Conservation (phyloP, 2,329 filamentous ascomycete species). For the Exserohilum turcica region DNA sequence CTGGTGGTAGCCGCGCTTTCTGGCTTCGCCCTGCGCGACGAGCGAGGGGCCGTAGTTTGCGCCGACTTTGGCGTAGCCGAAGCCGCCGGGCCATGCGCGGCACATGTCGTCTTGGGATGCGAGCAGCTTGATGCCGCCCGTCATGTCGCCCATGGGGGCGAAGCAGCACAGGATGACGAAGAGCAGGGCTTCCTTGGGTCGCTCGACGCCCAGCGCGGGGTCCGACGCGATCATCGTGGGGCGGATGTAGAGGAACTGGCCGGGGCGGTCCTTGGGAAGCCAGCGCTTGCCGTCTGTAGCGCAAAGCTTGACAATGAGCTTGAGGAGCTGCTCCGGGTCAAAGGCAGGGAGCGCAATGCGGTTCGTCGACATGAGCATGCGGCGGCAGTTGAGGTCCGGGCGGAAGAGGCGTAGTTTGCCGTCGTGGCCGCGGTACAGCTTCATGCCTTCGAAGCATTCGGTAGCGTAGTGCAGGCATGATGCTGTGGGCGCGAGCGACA, state of each 20-base stretch:
- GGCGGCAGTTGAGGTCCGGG: constrained; percentile 71
- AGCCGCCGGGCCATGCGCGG: constrained; percentile 90
- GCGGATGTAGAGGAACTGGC: constrained; percentile 80
- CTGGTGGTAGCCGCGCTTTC: constrained; percentile 77
- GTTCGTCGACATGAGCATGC: constrained; percentile 60
- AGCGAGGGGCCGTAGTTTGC: constrained; percentile 91
- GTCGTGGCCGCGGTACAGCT: constrained; percentile 71
- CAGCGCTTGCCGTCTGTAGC: constrained; percentile 76
- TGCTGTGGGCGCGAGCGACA: constrained; percentile 79
- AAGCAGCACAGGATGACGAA: constrained; percentile 71
- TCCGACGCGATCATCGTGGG: constrained; percentile 87
- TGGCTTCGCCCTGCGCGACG: constrained; percentile 76
- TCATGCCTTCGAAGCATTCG: constrained; percentile 87
- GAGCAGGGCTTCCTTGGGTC: constrained; percentile 82
- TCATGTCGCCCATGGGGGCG: constrained; percentile 49
- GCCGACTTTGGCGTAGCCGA: constrained; percentile 89
- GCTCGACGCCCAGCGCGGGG: constrained; percentile 77
- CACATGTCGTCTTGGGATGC: constrained; percentile 82
- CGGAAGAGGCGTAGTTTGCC: constrained; percentile 77
- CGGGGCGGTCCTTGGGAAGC: constrained; percentile 72
- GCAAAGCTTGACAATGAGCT: constrained; percentile 73
- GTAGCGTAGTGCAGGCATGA: constrained; percentile 87
- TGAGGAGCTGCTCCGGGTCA: constrained; percentile 71
- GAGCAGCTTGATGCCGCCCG: constrained; percentile 67
- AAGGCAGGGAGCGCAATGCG: constrained; percentile 79